phyloP scores from a whole-genome alignment of 257 asterid species.

The Jasminum sambac region DNA sequence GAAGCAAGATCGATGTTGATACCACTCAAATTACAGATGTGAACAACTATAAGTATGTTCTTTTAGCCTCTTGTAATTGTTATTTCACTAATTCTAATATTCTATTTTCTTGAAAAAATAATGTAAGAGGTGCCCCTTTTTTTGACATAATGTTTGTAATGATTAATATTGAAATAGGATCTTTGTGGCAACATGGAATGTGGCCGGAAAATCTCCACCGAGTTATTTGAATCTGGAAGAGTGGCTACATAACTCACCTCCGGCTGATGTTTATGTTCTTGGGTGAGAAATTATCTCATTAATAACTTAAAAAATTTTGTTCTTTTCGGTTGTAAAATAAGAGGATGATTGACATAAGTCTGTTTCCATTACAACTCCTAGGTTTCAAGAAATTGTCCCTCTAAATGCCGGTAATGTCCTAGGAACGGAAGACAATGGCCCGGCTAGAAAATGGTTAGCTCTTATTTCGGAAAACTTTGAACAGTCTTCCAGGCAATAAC shows the following conservation, averaged over 20 bases:
- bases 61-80: slow-evolving; percentile 4
- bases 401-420: slow-evolving; percentile 94
- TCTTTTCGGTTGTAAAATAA: background rate
- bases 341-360: slow-evolving; percentile 3
- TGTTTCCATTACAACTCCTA: slow-evolving; percentile 22
- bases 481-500: slow-evolving; percentile 70
- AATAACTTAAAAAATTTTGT: background rate
- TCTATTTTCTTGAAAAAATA: background rate
- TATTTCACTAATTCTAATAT: background rate
- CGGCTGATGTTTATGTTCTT: slow-evolving; percentile 94
- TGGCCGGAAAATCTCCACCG: slow-evolving; percentile 96
- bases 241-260: slow-evolving; percentile 95
- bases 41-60: slow-evolving; percentile 55
- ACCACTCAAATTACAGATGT: slow-evolving; percentile 70
- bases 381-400: slow-evolving; percentile 99
- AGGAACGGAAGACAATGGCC: slow-evolving; percentile 96
- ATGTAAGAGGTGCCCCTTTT: background rate
- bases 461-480: slow-evolving; percentile 74
- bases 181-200: slow-evolving; percentile 98
- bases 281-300: slow-evolving; percentile 60
- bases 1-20: slow-evolving; percentile 67
- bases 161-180: slow-evolving; percentile 41
- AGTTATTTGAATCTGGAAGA: slow-evolving; percentile 76
- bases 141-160: background rate
- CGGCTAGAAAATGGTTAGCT: slow-evolving; percentile 87